Percentiles rank a stretch among this genome's conserved stretches.
phyloP scores from a whole-genome alignment of 2,329 filamentous ascomycete genomes.

The Phoma sp. region DNA sequence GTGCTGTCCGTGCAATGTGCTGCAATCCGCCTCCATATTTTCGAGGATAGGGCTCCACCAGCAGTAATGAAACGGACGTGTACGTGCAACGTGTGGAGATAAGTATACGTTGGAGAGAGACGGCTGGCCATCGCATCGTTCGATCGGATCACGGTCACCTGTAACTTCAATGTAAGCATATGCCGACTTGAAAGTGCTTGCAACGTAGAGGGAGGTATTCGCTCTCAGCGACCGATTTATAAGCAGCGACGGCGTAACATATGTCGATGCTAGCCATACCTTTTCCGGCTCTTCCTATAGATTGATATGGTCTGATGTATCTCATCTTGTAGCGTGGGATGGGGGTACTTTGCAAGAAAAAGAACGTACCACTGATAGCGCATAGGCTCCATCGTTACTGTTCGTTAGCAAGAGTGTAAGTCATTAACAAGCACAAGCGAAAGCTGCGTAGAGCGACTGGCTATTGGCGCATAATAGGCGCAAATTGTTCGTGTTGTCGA shows the following conservation, averaged over 20 bases:
- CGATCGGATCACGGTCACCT: neutral
- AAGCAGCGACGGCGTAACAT: conserved; percentile 60
- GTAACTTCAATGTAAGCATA: conserved; percentile 15
- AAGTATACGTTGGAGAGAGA: neutral
- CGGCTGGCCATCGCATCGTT: neutral
- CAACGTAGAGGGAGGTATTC: conserved; percentile 3
- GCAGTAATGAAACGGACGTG: neutral
- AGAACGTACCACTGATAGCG: conserved; percentile 7
- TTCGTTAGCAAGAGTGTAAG: neutral
- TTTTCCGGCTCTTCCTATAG: conserved; percentile 63
- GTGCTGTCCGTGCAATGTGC: neutral
- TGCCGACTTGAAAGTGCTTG: neutral
- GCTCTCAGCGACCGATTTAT: conserved; percentile 56
- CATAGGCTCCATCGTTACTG: neutral
- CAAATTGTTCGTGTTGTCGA: conserved; percentile 7
- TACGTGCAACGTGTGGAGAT: no score
- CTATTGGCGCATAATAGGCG: neutral
- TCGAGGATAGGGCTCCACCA: neutral
- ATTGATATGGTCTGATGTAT: conserved; percentile 47
- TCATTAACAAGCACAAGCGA: neutral
- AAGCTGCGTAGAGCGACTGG: no score
- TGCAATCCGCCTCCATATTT: neutral
- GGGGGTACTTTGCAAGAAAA: neutral
- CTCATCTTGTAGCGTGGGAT: conserved; percentile 42
- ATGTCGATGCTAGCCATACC: conserved; percentile 59